phyloP scores from a whole-genome alignment of 371 early-diverging fungal species.

The Chytridiales sp. region DNA sequence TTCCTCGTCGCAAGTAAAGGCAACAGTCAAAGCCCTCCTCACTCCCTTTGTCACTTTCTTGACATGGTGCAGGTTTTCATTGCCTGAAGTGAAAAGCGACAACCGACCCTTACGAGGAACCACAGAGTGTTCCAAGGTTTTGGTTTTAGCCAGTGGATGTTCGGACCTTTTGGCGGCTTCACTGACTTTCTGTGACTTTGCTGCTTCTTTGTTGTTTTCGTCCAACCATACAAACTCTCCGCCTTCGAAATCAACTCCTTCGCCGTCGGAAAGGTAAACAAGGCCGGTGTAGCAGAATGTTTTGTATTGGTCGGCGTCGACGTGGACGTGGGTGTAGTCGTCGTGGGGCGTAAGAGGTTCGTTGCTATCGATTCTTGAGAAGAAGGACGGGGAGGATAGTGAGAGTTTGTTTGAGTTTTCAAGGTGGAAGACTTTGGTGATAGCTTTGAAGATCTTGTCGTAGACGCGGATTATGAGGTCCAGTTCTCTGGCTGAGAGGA shows the following conservation, averaged over 20 bases:
- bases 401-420: background rate
- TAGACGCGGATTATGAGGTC: background rate
- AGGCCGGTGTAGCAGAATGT: constrained; percentile 12
- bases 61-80: constrained; percentile 4
- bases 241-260: background rate
- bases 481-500: background rate
- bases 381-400: background rate
- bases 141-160: no score
- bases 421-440: background rate
- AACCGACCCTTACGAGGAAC: background rate
- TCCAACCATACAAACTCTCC: constrained; percentile 7
- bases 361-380: constrained; percentile 2
- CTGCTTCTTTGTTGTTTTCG: background rate
- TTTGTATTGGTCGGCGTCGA: constrained; percentile 2
- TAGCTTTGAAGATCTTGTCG: background rate
- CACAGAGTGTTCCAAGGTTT: background rate
- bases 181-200: background rate
- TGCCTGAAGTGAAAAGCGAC: constrained; percentile 1
- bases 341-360: background rate
- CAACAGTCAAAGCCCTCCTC: constrained; percentile 5
- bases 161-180: no score
- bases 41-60: background rate
- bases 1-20: no score
- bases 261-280: background rate
- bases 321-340: constrained; percentile 2